phyloP scores from a whole-genome alignment of 2,329 filamentous ascomycete genomes.

The Cordyceps militaris region DNA sequence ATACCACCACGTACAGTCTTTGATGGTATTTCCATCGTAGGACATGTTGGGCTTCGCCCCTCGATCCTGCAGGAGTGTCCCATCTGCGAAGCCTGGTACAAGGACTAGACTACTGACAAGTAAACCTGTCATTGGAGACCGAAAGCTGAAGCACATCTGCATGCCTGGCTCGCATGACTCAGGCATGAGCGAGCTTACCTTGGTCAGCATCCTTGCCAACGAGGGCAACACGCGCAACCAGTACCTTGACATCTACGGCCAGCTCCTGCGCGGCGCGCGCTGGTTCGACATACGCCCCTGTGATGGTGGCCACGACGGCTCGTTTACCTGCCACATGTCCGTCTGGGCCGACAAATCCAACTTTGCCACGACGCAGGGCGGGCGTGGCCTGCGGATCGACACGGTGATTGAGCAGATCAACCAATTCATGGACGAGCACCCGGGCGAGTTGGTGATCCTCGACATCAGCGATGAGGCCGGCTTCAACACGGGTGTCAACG shows the following conservation, averaged over 20 bases:
- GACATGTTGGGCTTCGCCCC: not conserved
- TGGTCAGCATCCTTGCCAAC: conserved; percentile 16
- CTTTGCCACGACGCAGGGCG: not conserved
- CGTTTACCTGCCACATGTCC: conserved; percentile 5
- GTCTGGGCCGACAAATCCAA: not conserved
- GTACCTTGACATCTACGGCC: conserved; percentile 33
- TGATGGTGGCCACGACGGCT: not conserved
- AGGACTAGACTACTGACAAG: not conserved
- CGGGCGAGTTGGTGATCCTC: conserved; percentile 36
- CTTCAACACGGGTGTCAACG: conserved; percentile 23
- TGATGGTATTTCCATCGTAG: not conserved
- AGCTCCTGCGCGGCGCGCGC: conserved; percentile 35
- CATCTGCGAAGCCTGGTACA: not conserved
- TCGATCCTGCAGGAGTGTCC: not conserved
- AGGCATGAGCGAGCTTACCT: conserved; percentile 34
- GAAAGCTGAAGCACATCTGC: conserved; percentile 34
- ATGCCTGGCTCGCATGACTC: conserved; percentile 41
- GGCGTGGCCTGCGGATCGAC: conserved; percentile 20
- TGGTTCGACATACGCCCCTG: conserved; percentile 36
- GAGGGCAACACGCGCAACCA: conserved; percentile 34
- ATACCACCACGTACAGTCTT: conserved; percentile 7
- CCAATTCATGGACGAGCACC: conserved; percentile 33
- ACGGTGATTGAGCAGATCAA: conserved; percentile 36
- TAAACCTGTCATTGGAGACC: conserved; percentile 20
- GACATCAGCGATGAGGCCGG: conserved; percentile 28